phyloP scores from a whole-genome alignment of 495 filamentous ascomycete species.

The Penicillium antarcticum region DNA sequence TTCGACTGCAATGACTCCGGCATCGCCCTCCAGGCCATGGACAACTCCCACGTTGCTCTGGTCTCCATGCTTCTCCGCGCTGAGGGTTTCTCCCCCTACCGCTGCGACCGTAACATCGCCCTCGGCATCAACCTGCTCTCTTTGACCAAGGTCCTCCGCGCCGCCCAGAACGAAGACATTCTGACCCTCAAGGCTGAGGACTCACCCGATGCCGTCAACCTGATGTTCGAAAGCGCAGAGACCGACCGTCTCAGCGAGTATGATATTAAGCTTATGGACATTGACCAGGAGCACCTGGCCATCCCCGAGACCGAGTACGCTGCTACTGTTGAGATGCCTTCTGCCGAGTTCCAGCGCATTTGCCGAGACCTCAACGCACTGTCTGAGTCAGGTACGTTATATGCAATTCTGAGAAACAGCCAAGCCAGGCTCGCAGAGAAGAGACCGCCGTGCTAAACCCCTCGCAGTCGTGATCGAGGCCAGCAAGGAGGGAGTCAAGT shows the following conservation, averaged over 20 bases:
- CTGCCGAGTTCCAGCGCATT: conserved; percentile 89
- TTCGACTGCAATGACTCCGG: conserved; percentile 99
- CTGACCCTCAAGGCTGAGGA: conserved; percentile 97
- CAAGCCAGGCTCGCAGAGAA: neutral
- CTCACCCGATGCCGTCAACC: conserved; percentile 89
- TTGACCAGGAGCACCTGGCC: conserved; percentile 98
- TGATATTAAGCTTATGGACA: conserved; percentile 99
- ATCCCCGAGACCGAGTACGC: conserved; percentile 98
- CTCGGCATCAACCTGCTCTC: conserved; percentile 96
- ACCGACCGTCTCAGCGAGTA: conserved; percentile 94
- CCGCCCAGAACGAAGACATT: conserved; percentile 91
- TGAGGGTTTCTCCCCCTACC: conserved; percentile 93
- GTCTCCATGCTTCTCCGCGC: conserved; percentile 98
- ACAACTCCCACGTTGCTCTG: conserved; percentile 98
- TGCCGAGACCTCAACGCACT: conserved; percentile 86
- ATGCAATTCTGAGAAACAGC: neutral
- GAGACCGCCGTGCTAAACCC: neutral
- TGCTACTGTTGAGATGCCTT: conserved; percentile 85
- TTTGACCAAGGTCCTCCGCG: conserved; percentile 94
- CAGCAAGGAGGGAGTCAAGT: conserved; percentile 95
- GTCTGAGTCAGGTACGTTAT: conserved; percentile 81
- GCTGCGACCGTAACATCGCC: conserved; percentile 98
- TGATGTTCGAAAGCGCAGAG: conserved; percentile 90
- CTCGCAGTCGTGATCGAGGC: conserved; percentile 86
- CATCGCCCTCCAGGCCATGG: conserved; percentile 98